Conservation (phyloP, 495 filamentous ascomycete species). For the Podospora tetraspora region DNA sequence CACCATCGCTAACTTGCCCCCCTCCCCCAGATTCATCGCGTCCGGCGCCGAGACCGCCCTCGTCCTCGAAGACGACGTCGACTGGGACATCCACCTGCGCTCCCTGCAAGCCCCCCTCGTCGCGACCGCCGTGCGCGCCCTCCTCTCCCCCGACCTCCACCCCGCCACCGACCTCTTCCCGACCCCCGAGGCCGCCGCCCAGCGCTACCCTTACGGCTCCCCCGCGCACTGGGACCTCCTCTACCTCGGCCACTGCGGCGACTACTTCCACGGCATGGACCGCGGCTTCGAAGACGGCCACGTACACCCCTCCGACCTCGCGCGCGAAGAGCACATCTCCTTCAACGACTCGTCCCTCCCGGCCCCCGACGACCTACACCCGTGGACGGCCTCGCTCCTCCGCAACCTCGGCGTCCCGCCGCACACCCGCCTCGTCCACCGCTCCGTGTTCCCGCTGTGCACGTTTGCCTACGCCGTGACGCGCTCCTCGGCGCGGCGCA, state of each 20-base stretch:
- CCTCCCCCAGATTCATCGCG: conserved; percentile 26
- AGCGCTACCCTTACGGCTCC: conserved; percentile 33
- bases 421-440: conserved; percentile 32
- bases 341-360: conserved; percentile 23
- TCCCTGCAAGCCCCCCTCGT: conserved; percentile 23
- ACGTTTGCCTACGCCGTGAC: conserved; percentile 34
- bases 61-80: conserved; percentile 46
- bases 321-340: conserved; percentile 4
- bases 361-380: conserved; percentile 20
- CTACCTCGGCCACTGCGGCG: conserved; percentile 38
- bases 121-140: conserved; percentile 9
- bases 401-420: conserved; percentile 15
- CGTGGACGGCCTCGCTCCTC: conserved; percentile 18
- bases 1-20: not conserved
- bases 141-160: not conserved
- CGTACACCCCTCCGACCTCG: conserved; percentile 23
- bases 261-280: conserved; percentile 30
- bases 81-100: conserved; percentile 44
- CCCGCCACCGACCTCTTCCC: conserved; percentile 8
- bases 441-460: conserved; percentile 26
- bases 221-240: conserved; percentile 36
- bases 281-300: conserved; percentile 25
- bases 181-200: conserved; percentile 2
- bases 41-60: conserved; percentile 40
- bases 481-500: conserved; percentile 21